These are phyloP conservation scores for Alternaria arbusti DNA, from an alignment of 2,329 filamentous ascomycete genomes.

Conservation along the genomic window DNA sequence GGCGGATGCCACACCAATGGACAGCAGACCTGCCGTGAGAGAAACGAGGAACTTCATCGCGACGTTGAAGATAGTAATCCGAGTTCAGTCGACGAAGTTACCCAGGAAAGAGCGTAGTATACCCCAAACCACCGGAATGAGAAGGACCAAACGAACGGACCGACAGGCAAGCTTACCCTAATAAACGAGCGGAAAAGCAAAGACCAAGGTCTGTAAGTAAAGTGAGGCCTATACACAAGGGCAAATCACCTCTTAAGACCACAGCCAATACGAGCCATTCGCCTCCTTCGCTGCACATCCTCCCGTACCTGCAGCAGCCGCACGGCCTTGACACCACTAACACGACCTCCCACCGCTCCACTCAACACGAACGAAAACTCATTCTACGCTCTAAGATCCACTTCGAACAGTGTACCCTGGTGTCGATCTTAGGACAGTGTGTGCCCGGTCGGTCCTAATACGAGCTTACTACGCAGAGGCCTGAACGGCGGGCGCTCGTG, in stretches of 20 bases:
- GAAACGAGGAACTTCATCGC: constrained; percentile 29
- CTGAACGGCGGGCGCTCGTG: not conserved
- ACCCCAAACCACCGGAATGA: not conserved
- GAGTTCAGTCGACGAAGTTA: not conserved
- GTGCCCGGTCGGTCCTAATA: constrained; percentile 6
- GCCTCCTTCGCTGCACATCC: not conserved
- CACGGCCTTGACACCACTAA: not conserved
- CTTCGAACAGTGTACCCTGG: not conserved
- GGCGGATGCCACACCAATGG: constrained; percentile 22
- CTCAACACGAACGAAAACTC: constrained; percentile 10
- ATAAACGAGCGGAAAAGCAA: not conserved
- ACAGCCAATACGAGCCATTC: constrained; percentile 1
- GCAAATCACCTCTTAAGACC: constrained; percentile 1
- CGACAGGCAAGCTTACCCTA: not conserved
- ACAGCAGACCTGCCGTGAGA: constrained; percentile 25
- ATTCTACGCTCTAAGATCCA: constrained; percentile 1
- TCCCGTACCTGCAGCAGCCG: constrained; percentile 15
- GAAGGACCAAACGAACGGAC: not conserved
- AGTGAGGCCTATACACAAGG: not conserved
- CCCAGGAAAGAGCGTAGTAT: not conserved
- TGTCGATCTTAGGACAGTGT: constrained; percentile 5
- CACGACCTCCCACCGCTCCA: not conserved
- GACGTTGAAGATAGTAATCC: not conserved
- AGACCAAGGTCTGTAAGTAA: not conserved
- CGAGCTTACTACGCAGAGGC: constrained; percentile 13